Percentiles rank a stretch among this genome's conserved stretches.
Evolutionary conservation across 202 grass and related monocot genomes (phyloP).

Genomic region (Alloteropsis angusta): DNA sequence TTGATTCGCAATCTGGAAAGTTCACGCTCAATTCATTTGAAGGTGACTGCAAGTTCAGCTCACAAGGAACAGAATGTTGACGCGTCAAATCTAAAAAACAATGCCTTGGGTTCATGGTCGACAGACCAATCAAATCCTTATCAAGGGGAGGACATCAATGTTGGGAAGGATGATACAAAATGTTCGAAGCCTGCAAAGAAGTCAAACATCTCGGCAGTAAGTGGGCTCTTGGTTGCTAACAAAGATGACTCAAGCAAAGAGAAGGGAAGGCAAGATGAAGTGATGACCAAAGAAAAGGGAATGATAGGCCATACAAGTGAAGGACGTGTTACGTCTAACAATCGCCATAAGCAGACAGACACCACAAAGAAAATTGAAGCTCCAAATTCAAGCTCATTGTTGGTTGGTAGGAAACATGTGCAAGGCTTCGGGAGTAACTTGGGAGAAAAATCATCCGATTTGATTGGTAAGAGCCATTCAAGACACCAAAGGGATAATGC

Average conservation of each 20-base stretch:
- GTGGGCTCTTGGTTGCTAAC: neutral
- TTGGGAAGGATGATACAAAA: neutral
- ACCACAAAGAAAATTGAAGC: neutral
- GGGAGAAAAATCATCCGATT: neutral
- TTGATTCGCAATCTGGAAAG: neutral
- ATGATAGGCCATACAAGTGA: neutral
- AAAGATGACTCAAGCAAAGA: neutral
- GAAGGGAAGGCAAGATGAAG: neutral
- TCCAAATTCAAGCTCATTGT: neutral
- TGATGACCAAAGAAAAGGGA: neutral
- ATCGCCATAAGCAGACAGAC: neutral
- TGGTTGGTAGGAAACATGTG: neutral
- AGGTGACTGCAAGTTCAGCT: neutral
- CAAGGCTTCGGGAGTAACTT: neutral
- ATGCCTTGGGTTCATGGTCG: neutral
- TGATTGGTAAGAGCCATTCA: neutral
- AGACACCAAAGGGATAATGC: neutral
- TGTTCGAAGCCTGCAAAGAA: neutral
- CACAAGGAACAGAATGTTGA: neutral
- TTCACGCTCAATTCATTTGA: neutral
- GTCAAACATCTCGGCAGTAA: neutral
- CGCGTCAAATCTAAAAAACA: neutral
- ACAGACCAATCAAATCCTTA: neutral
- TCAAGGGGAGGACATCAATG: neutral
- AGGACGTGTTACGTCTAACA: neutral